A percentile compares a stretch with the other conserved stretches of the same genome.
phyloP scores from a whole-genome alignment of 345 rosid genomes.

The Arabidopsis suecica region DNA sequence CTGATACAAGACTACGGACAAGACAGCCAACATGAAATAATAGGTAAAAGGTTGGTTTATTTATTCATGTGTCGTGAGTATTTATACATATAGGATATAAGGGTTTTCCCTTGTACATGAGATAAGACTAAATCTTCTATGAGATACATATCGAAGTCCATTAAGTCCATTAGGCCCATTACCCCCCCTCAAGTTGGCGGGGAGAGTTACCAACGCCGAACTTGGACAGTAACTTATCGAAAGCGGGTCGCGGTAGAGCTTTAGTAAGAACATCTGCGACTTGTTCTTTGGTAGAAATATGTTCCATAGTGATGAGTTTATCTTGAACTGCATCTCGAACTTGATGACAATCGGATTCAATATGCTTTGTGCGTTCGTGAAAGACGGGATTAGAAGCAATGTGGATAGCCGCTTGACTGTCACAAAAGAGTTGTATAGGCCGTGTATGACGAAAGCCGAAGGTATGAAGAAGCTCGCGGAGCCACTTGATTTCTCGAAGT shows the following conservation, averaged over 20 bases:
- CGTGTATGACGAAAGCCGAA: no score
- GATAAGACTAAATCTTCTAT: no score
- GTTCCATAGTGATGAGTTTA: not conserved
- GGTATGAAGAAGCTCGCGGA: no score
- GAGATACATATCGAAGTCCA: not conserved
- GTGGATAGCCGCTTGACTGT: not conserved
- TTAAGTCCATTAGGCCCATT: no score
- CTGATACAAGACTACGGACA: constrained; percentile 11
- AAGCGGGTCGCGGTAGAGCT: not conserved
- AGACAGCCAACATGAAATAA: constrained; percentile 22
- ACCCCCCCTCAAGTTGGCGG: not conserved
- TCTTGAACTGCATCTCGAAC: not conserved
- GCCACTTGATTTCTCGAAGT: not conserved
- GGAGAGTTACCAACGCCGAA: accelerated
- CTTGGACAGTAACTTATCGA: not conserved
- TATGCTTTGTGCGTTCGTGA: not conserved
- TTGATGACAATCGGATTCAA: not conserved
- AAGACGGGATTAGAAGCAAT: not conserved
- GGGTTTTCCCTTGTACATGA: no score
- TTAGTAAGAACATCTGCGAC: not conserved
- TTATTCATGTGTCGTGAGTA: no score
- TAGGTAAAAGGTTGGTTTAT: no score
- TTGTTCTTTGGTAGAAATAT: not conserved
- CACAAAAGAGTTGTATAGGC: not conserved
- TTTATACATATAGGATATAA: no score